Percentiles rank a stretch among this genome's conserved stretches.
These are phyloP conservation scores for Schizosaccharomyces cryophilus DNA, from an alignment of 805 yeast species.

Conservation along the genomic window DNA sequence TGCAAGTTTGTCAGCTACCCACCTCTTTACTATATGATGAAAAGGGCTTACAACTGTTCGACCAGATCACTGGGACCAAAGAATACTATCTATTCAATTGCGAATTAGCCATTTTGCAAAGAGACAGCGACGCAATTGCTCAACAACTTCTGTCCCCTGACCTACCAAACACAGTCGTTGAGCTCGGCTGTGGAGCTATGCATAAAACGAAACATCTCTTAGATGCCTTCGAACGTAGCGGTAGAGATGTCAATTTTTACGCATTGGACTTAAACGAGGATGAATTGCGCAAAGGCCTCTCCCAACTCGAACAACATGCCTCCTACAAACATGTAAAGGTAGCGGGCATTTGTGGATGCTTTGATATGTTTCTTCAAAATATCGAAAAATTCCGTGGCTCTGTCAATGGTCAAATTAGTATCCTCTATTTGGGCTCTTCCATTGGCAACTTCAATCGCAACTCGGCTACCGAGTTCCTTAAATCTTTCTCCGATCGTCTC, in stretches of 20 bases:
- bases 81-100: constrained; percentile 7
- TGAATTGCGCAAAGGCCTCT: constrained; percentile 6
- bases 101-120: constrained; percentile 6
- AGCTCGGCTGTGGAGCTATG: constrained; percentile 10
- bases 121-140: constrained; percentile 6
- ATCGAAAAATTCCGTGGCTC: constrained; percentile 3
- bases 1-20: constrained; percentile 4
- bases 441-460: constrained; percentile 8
- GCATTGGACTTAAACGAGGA: constrained; percentile 8
- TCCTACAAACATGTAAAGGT: constrained; percentile 3
- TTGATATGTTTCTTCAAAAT: constrained; percentile 8
- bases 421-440: constrained; percentile 10
- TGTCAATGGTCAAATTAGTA: constrained; percentile 3
- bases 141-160: constrained; percentile 3
- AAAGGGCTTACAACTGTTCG: constrained; percentile 9
- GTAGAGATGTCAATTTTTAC: constrained; percentile 6
- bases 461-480: constrained; percentile 6
- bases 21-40: constrained; percentile 9
- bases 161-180: constrained; percentile 5
- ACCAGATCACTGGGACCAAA: constrained; percentile 6
- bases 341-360: constrained; percentile 8
- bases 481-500: constrained; percentile 4
- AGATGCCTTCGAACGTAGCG: constrained; percentile 6
- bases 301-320: neutral
- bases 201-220: constrained; percentile 7